Percentiles rank a stretch among this genome's conserved stretches.
Conservation (phyloP, 352 stramenopile species). For the Globisporangium barbulae region DNA sequence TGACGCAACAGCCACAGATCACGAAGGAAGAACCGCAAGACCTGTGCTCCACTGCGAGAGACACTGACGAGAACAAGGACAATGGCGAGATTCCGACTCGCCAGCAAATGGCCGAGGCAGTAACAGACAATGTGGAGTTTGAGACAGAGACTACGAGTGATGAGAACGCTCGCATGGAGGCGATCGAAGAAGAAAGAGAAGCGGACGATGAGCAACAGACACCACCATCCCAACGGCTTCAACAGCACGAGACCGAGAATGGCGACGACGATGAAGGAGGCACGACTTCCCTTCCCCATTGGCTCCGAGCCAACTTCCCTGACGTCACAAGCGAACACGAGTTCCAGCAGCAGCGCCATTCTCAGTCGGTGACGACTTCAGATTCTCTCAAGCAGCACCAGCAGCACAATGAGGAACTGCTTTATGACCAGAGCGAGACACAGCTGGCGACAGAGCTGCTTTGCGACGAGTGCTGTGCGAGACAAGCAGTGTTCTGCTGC, state of each 20-base stretch:
- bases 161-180: background rate
- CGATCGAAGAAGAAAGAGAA: background rate
- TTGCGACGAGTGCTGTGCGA: conserved; percentile 61
- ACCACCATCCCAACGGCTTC: background rate
- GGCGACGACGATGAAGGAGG: background rate
- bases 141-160: background rate
- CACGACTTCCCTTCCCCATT: conserved; percentile 23
- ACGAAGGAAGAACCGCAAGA: background rate
- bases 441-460: background rate
- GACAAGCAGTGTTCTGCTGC: conserved; percentile 28
- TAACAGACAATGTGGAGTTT: background rate
- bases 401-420: background rate
- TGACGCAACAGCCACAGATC: background rate
- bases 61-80: background rate
- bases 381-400: background rate
- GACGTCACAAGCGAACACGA: conserved; percentile 21
- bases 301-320: conserved; percentile 40
- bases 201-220: background rate
- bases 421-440: background rate
- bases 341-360: conserved; percentile 12
- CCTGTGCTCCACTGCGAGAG: background rate
- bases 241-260: background rate
- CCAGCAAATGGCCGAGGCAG: background rate
- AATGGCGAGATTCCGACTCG: background rate
- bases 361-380: background rate